These are phyloP conservation scores for Sinapis alba DNA, from an alignment of 441 rosid genomes.

Conservation along the genomic window DNA sequence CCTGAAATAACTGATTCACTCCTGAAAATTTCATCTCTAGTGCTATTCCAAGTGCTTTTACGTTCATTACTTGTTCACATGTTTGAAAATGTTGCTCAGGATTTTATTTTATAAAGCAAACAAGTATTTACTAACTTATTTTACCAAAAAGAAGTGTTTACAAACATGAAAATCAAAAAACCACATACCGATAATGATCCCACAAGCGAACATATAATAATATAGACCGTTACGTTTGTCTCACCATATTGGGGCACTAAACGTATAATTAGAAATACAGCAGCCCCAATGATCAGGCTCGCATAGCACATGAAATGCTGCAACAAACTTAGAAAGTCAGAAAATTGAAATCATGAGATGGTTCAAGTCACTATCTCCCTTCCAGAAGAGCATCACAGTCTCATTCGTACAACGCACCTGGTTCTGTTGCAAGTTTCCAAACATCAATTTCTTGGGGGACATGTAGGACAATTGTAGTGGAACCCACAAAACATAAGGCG, in stretches of 20 bases:
- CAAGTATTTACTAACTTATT: neutral
- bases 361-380: too few relatives aligned
- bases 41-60: conserved; percentile 73
- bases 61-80: conserved; percentile 66
- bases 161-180: neutral
- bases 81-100: neutral
- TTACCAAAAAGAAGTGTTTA: neutral
- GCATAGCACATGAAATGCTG: conserved; percentile 70
- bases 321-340: too few relatives aligned
- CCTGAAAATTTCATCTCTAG: conserved; percentile 72
- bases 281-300: conserved; percentile 54
- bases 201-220: conserved; percentile 71
- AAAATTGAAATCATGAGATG: too few relatives aligned
- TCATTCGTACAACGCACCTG: conserved; percentile 47
- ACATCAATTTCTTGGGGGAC: conserved; percentile 78
- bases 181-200: conserved; percentile 68
- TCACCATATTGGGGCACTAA: conserved; percentile 63
- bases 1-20: conserved; percentile 45
- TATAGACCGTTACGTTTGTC: conserved; percentile 71
- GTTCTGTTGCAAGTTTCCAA: too few relatives aligned
- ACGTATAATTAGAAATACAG: conserved; percentile 49
- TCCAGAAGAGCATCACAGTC: neutral
- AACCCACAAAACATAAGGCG: conserved; percentile 67
- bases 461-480: conserved; percentile 67
- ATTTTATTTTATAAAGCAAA: neutral